Evolutionary conservation across 306 rosid genomes (phyloP).

Genomic region (Crotalaria pallida): DNA sequence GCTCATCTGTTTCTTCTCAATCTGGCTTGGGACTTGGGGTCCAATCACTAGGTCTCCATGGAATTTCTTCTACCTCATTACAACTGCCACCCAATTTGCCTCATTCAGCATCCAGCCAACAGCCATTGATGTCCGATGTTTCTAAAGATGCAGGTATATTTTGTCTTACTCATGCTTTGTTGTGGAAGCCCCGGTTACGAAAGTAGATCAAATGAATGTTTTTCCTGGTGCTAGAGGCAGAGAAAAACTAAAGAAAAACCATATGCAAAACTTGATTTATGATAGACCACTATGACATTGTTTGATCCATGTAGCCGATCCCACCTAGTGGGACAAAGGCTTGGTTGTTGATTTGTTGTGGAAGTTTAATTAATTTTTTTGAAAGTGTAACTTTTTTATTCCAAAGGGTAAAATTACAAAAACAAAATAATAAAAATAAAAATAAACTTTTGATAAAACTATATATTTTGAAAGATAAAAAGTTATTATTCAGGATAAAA

Average conservation of each 20-base stretch:
- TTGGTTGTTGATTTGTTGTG: slow-evolving; percentile 3
- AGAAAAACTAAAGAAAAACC: too few species aligned
- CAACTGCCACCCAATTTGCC: slow-evolving; percentile 58
- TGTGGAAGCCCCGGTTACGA: too few species aligned
- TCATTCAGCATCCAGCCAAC: slow-evolving; percentile 61
- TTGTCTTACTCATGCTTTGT: not conserved
- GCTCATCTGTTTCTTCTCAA: slow-evolving; percentile 48
- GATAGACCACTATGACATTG: too few species aligned
- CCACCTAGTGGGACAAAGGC: too few species aligned
- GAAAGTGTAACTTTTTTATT: not conserved
- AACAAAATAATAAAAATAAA: too few species aligned
- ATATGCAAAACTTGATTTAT: too few species aligned
- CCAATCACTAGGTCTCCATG: slow-evolving; percentile 55
- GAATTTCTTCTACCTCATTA: slow-evolving; percentile 43
- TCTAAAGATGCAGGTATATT: slow-evolving; percentile 58
- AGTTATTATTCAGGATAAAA: not conserved
- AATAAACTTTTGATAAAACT: not conserved
- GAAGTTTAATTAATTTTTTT: not conserved
- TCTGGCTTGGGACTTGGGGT: slow-evolving; percentile 59
- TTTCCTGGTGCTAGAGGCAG: too few species aligned
- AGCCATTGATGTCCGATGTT: slow-evolving; percentile 40
- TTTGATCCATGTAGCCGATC: too few species aligned
- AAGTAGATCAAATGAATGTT: too few species aligned
- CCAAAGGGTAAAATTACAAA: not conserved
- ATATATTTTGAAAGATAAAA: not conserved